Percentiles rank a stretch among this genome's conserved stretches.
Conservation (phyloP, 169 alveolate genomes). For the Plasmodium falciparum region DNA sequence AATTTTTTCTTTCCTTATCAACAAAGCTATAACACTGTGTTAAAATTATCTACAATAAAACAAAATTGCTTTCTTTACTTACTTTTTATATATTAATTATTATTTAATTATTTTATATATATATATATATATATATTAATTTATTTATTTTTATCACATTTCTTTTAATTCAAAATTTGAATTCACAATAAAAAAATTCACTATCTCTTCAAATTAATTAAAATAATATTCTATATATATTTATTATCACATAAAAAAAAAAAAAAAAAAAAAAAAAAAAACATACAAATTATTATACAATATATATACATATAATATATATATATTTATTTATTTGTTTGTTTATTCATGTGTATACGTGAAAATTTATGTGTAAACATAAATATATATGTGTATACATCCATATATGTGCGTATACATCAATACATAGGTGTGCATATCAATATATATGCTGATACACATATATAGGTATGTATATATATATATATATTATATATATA, state of each 20-base stretch:
- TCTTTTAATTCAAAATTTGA: no score
- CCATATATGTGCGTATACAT: neutral
- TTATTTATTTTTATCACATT: no score
- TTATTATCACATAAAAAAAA: neutral
- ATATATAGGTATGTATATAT: neutral
- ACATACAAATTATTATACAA: neutral
- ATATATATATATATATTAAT: no score
- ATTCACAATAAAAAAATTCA: neutral
- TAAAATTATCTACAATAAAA: slow-evolving; percentile 5
- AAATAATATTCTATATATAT: no score
- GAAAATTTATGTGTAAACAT: neutral
- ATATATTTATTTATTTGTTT: neutral
- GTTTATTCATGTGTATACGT: neutral
- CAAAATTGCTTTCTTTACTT: neutral
- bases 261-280: neutral
- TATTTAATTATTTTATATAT: no score
- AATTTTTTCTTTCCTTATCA: slow-evolving; percentile 9
- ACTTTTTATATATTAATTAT: neutral
- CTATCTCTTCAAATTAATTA: no score
- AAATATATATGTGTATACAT: neutral
- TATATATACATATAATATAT: neutral
- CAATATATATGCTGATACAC: neutral
- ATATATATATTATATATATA: no score
- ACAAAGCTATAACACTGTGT: neutral
- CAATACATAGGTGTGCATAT: neutral